phyloP scores from a whole-genome alignment of 2,329 filamentous ascomycete genomes.

The Colletotrichum abscissum region DNA sequence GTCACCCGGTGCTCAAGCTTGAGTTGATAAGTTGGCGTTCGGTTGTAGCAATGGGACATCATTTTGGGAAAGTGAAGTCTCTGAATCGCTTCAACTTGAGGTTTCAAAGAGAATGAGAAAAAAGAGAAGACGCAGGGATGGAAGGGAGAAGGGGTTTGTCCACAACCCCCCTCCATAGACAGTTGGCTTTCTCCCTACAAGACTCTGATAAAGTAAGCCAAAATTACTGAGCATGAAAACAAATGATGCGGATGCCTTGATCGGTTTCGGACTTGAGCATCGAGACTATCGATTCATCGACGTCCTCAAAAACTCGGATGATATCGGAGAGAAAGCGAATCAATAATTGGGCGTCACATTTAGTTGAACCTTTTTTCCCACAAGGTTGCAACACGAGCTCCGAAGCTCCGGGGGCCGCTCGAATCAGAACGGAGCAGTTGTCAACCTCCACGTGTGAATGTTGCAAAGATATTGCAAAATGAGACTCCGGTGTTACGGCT shows the following conservation, averaged over 20 bases:
- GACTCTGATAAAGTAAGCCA: too few species aligned
- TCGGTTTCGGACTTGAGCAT: neutral
- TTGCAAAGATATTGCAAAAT: neutral
- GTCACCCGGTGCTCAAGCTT: too few species aligned
- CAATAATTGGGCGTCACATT: neutral
- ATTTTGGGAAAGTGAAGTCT: too few species aligned
- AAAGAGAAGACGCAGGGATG: too few species aligned
- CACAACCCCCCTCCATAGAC: too few species aligned
- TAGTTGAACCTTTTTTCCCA: neutral
- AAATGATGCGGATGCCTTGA: neutral
- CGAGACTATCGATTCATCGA: neutral
- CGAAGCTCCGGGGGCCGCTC: neutral
- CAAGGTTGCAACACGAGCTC: neutral
- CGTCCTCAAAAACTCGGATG: neutral
- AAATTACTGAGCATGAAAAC: too few species aligned
- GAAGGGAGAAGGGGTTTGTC: neutral
- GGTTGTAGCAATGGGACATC: too few species aligned
- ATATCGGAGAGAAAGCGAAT: neutral
- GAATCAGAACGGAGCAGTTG: neutral
- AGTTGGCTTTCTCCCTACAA: too few species aligned
- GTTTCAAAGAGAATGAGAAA: rapidly evolving
- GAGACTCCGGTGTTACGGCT: neutral
- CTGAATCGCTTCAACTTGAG: too few species aligned
- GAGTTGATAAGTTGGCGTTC: too few species aligned
- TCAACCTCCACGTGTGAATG: neutral